Evolutionary conservation across 2,329 filamentous ascomycete genomes (phyloP).

Genomic region (Grosmannia serpens): DNA sequence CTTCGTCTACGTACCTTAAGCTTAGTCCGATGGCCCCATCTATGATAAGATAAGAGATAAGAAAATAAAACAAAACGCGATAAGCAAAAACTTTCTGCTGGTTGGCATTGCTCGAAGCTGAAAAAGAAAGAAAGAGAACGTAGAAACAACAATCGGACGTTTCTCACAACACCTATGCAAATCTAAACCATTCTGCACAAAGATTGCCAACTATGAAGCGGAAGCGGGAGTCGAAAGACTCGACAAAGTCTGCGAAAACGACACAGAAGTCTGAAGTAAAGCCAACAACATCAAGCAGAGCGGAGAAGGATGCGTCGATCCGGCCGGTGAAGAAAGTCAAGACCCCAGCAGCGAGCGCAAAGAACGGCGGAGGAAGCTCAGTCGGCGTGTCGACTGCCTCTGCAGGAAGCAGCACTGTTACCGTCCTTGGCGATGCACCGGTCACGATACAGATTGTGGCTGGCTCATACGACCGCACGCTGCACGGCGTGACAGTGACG

Average conservation of each 20-base stretch:
- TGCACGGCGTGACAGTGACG: constrained; percentile 81
- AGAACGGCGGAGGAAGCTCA: neutral
- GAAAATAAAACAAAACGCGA: neutral
- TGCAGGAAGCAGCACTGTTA: neutral
- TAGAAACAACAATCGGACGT: neutral
- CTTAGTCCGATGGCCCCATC: neutral
- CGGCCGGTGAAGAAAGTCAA: constrained; percentile 4
- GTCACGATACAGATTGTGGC: constrained; percentile 78
- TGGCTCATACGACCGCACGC: constrained; percentile 85
- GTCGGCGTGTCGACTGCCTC: neutral
- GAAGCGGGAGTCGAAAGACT: constrained; percentile 9
- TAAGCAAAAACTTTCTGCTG: constrained; percentile 6
- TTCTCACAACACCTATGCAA: neutral
- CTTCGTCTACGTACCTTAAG: too few relatives aligned
- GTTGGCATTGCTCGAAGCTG: neutral
- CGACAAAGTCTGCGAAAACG: neutral
- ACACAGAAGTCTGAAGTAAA: neutral
- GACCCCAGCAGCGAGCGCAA: neutral
- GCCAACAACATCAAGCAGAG: neutral
- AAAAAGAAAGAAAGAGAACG: constrained; percentile 3
- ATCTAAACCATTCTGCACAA: neutral
- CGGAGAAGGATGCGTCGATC: neutral
- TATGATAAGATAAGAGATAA: constrained; percentile 5
- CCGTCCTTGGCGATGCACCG: constrained; percentile 9
- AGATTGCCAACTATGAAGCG: constrained; percentile 6